These are phyloP conservation scores for Cytospora schulzeri DNA, from an alignment of 2,329 filamentous ascomycete genomes.

Conservation along the genomic window DNA sequence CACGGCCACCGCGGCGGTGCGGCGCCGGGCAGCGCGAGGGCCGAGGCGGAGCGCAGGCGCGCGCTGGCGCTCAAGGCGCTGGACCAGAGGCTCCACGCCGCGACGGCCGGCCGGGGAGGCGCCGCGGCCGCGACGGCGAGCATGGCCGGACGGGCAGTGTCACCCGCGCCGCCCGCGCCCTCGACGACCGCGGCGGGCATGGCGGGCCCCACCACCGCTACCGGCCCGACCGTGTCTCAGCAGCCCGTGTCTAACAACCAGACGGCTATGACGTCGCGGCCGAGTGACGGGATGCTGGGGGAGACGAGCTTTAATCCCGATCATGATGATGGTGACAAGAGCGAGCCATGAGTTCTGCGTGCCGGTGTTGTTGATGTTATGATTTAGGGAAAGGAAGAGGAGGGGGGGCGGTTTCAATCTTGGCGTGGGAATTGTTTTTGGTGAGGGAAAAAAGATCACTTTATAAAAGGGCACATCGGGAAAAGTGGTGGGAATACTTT, in stretches of 20 bases:
- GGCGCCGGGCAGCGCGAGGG: conserved; percentile 70
- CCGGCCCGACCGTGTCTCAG: conserved; percentile 58
- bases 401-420: not conserved
- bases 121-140: conserved; percentile 6
- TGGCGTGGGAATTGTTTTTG: too few relatives aligned
- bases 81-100: conserved; percentile 89
- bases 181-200: conserved; percentile 43
- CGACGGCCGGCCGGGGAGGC: conserved; percentile 50
- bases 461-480: not conserved
- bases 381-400: not conserved
- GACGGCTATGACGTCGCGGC: conserved; percentile 59
- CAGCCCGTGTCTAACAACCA: conserved; percentile 59
- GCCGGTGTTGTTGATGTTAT: not conserved
- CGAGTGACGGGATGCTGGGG: conserved; percentile 58
- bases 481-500: not conserved
- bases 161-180: conserved; percentile 44
- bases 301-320: conserved; percentile 73
- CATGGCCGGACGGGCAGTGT: conserved; percentile 6
- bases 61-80: conserved; percentile 88
- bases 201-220: conserved; percentile 42
- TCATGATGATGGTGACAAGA: conserved; percentile 46
- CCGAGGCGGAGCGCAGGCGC: conserved; percentile 87
- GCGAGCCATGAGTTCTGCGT: conserved; percentile 15
- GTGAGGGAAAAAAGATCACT: not conserved
- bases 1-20: conserved; percentile 55